These are phyloP conservation scores for Platanthera guangdongensis DNA, from an alignment of 106 monocot species.

Conservation along the genomic window DNA sequence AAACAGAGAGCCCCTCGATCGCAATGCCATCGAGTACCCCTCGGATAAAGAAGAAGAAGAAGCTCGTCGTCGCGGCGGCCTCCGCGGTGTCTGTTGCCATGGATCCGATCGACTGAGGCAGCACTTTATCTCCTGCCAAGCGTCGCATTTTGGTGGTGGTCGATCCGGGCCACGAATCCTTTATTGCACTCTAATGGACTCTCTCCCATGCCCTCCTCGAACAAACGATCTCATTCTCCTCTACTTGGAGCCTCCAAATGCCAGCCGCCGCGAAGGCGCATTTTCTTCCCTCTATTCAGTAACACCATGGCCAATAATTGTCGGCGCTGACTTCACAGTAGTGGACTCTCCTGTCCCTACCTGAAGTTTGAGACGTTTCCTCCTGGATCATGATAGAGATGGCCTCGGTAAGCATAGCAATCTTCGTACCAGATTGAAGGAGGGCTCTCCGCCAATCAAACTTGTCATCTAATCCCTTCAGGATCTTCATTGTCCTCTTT, in stretches of 20 bases:
- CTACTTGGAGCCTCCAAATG: conserved; percentile 32
- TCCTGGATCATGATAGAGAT: too few relatives aligned
- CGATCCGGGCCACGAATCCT: conserved; percentile 52
- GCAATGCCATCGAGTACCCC: not conserved
- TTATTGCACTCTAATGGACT: conserved; percentile 67
- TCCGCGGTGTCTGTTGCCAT: not conserved
- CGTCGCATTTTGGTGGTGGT: conserved; percentile 60
- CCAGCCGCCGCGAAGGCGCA: conserved; percentile 3
- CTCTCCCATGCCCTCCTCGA: conserved; percentile 65
- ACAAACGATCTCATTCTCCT: conserved; percentile 66
- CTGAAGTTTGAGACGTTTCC: too few relatives aligned
- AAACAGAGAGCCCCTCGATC: not conserved
- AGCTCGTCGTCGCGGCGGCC: not conserved
- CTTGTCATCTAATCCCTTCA: too few relatives aligned
- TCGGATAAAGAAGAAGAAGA: not conserved
- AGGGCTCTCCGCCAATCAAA: too few relatives aligned
- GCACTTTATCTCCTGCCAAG: conserved; percentile 16
- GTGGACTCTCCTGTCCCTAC: too few relatives aligned
- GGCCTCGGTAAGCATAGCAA: too few relatives aligned
- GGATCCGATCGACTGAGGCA: not conserved
- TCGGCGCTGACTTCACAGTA: too few relatives aligned
- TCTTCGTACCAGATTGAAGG: too few relatives aligned
- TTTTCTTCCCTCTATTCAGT: conserved; percentile 17
- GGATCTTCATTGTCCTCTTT: too few relatives aligned
- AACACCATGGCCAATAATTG: too few relatives aligned